These are phyloP conservation scores for Casuarina glauca DNA, from an alignment of 306 rosid genomes.

Conservation along the genomic window DNA sequence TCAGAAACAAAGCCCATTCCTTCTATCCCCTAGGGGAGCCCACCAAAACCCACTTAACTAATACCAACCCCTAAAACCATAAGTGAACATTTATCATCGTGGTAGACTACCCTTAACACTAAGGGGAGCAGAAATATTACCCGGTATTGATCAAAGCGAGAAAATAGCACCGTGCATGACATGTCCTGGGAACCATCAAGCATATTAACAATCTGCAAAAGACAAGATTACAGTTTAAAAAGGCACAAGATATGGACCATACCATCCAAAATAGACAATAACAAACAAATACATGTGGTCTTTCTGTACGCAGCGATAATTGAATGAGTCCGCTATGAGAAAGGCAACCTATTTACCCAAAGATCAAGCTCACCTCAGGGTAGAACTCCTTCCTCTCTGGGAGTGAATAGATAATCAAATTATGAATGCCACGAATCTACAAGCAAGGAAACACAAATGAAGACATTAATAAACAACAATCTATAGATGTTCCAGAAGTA, in stretches of 20 bases:
- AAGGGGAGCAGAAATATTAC: constrained; percentile 40
- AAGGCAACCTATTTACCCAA: constrained; percentile 15
- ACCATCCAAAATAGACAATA: not conserved
- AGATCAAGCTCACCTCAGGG: constrained; percentile 69
- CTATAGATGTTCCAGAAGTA: not conserved
- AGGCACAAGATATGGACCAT: constrained; percentile 13
- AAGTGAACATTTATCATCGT: not conserved
- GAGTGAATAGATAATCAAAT: constrained; percentile 71
- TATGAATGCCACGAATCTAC: constrained; percentile 83
- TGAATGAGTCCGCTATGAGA: constrained; percentile 1
- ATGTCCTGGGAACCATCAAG: constrained; percentile 60
- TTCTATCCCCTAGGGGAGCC: not conserved
- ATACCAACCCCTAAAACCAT: not conserved
- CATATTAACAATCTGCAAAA: constrained; percentile 74
- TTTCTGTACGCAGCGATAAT: constrained; percentile 18
- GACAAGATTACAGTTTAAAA: not conserved
- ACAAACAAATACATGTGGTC: constrained; percentile 8
- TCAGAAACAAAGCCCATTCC: not conserved
- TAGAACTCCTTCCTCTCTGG: constrained; percentile 93
- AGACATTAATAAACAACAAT: constrained; percentile 7
- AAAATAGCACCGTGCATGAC: constrained; percentile 72
- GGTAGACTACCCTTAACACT: not conserved
- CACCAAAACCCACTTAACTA: not conserved
- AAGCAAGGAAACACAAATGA: constrained; percentile 23
- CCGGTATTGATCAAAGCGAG: constrained; percentile 67